Conservation (phyloP, 75 land plant species). For the Selaginella moellendorffii region DNA sequence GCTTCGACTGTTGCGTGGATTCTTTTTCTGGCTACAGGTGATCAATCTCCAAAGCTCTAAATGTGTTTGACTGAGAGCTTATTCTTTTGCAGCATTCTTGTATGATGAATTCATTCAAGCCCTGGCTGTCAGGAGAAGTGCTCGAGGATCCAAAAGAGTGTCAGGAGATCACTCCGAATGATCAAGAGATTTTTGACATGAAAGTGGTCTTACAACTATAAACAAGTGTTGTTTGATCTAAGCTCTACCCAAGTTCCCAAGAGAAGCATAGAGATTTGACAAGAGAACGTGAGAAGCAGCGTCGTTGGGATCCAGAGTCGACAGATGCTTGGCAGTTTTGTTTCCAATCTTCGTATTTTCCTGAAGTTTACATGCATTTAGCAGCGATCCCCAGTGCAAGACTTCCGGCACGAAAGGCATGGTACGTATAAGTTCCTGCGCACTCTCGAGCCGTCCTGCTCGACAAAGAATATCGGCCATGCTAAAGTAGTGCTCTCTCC, state of each 20-base stretch:
- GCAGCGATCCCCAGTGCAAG: neutral
- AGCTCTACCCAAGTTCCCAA: neutral
- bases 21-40: conserved; percentile 31
- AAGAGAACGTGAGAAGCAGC: neutral
- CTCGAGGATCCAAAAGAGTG: neutral
- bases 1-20: conserved; percentile 17
- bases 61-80: neutral
- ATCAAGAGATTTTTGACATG: neutral
- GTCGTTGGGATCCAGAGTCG: neutral
- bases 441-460: neutral
- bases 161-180: neutral
- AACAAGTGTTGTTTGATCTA: neutral
- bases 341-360: neutral
- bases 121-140: conserved; percentile 12
- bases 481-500: conserved; percentile 2
- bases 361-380: neutral
- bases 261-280: neutral
- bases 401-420: neutral
- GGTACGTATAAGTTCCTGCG: neutral
- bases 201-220: neutral
- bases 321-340: neutral
- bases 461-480: neutral
- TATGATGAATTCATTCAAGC: conserved; percentile 20
- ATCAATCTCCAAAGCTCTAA: neutral
- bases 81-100: conserved; percentile 24